Base-by-base conservation (phyloP, 2,329 filamentous ascomycete species). In the Fusarium sp. region DNA sequence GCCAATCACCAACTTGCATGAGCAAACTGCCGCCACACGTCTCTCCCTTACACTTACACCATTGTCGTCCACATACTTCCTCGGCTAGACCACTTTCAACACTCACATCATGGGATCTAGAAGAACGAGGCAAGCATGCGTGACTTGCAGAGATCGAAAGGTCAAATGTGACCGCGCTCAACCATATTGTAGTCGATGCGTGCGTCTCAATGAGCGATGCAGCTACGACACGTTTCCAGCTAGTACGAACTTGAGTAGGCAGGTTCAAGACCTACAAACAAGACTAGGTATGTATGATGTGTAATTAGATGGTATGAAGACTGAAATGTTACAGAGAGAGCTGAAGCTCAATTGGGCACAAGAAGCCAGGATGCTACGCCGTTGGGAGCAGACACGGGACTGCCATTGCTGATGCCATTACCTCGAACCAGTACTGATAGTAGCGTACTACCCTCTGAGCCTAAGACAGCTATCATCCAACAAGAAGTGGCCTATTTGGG, bases 241-340 rank as follows among this genome's bases (percentile, higher is more conserved):
- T n/a, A 16, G 15, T 2, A 15, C 22, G 4, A 27, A 45, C 24
- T 8, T 45, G 43, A n/a, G 10, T 3, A 16, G 22, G 10, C 43
- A 45, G 11, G 22, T 45, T 18, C 24, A 45, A 8, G 22, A 45
- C 4, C 10, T 45, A 3, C 43, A 45, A 15, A 5, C 16, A 15
- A 20, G 43, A 27, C 11, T 45, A n/a, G 43, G 43, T 45, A 14
- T 18, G 15, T 5, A 45, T 12, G 8, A 18, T 12, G 9, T 3
- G 5, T 4, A 7, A 11, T 27, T 2, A 11, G 10, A 11, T 5
- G 16, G 3, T n/a, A 11, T 3, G 2, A 12, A 8, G 16, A 45
- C 43, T 25, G 10, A 25, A 0, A 1, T 2, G 27, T 25, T 14
- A 25, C 8, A 45, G 43, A 45, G 16, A 45, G 43, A 18, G 43